Conservation (phyloP, 192 early-diverging fungal genomes). For the Rhizoclosmatium globosum region DNA sequence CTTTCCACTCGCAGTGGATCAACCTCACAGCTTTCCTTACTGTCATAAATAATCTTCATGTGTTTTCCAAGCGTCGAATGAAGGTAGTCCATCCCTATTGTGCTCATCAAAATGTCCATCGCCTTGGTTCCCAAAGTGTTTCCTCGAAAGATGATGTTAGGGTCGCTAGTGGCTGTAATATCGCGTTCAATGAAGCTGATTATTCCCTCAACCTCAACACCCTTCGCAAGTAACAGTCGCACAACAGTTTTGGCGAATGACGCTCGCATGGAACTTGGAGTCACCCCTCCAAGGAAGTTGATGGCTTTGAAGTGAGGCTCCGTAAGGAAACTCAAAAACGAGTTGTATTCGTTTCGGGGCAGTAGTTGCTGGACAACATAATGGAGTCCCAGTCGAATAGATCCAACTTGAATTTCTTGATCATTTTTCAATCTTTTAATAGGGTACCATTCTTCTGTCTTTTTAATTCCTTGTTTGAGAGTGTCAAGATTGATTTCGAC, state of each 20-base stretch:
- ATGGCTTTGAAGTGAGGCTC: slow-evolving; percentile 49
- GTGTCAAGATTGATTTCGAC: slow-evolving; percentile 44
- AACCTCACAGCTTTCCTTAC: slow-evolving; percentile 52
- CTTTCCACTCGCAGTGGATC: slow-evolving; percentile 49
- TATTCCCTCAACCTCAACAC: slow-evolving; percentile 44
- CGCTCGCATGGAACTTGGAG: slow-evolving; percentile 45
- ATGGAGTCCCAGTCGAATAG: slow-evolving; percentile 44
- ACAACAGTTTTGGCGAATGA: slow-evolving; percentile 47
- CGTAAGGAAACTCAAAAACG: slow-evolving; percentile 47
- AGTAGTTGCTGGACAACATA: slow-evolving; percentile 43
- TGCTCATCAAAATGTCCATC: slow-evolving; percentile 67
- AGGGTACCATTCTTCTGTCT: slow-evolving; percentile 49
- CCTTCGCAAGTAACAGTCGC: slow-evolving; percentile 43
- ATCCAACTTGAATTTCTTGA: slow-evolving; percentile 9
- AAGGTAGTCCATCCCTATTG: slow-evolving; percentile 56
- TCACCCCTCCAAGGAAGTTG: slow-evolving; percentile 44
- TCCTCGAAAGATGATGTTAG: slow-evolving; percentile 66
- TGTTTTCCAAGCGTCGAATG: slow-evolving; percentile 43
- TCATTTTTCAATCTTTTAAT: slow-evolving; percentile 34
- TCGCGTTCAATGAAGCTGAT: slow-evolving; percentile 30
- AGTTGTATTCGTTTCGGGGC: slow-evolving; percentile 39
- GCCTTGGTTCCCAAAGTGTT: slow-evolving; percentile 67
- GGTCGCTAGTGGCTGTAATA: slow-evolving; percentile 22
- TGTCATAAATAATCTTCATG: slow-evolving; percentile 3
- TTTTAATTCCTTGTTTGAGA: slow-evolving; percentile 29